Percentiles rank a stretch among this genome's conserved stretches.
Evolutionary conservation across 148 eudicot species (phyloP).

Genomic region (Selenicereus undatus): DNA sequence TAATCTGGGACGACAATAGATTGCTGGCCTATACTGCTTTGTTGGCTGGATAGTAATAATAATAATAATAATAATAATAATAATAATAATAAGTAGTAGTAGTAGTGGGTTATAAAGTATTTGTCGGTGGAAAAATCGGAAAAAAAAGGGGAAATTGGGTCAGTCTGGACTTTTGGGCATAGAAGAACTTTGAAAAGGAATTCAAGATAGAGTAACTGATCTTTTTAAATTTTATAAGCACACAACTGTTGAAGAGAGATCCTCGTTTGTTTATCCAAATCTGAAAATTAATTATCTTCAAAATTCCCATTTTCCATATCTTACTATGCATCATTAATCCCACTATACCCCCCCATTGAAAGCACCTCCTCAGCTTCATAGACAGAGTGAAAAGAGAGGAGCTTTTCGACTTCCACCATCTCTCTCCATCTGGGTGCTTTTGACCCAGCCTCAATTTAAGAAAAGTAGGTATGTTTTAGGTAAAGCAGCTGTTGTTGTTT

Average conservation of each 20-base stretch:
- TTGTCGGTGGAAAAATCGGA: conserved; percentile 29
- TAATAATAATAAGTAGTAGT: background rate
- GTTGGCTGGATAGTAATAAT: conserved; percentile 4
- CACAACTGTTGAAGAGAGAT: background rate
- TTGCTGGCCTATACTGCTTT: conserved; percentile 15
- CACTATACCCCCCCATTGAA: background rate
- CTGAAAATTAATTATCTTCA: conserved; percentile 1
- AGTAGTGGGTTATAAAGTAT: conserved; percentile 11
- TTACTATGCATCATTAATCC: conserved; percentile 4
- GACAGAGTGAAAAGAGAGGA: background rate
- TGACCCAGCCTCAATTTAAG: conserved; percentile 8
- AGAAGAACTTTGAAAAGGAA: background rate
- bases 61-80: background rate
- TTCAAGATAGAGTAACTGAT: background rate
- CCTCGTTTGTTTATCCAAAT: conserved; percentile 3
- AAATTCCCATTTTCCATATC: background rate
- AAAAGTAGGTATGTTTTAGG: conserved; percentile 30
- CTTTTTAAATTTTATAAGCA: background rate
- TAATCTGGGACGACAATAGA: conserved; percentile 16
- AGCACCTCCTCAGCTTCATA: background rate
- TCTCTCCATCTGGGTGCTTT: background rate
- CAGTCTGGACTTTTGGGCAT: conserved; percentile 12
- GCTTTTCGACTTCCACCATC: background rate
- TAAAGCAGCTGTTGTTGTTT: conserved; percentile 5
- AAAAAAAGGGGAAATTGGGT: conserved; percentile 13